Base-by-base conservation (phyloP, 2,329 filamentous ascomycete species). In the Albophoma yamanashiensis region DNA sequence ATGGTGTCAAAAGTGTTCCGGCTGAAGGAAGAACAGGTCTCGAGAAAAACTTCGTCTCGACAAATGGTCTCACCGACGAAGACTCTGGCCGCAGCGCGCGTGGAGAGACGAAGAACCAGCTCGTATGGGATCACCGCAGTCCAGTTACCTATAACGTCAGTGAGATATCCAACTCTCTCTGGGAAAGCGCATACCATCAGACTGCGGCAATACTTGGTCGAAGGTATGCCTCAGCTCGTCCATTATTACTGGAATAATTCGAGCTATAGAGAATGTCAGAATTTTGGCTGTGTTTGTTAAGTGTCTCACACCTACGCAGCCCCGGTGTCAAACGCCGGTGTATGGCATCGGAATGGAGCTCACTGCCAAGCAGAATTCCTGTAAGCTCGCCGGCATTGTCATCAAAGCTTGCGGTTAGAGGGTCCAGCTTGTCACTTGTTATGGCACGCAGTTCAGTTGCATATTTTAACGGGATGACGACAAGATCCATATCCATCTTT, bases 401-500 rank as follows among this genome's bases (percentile, higher is more conserved):
- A 12, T 62, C 61, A n/a, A 64, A 64, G 56, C 61, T 62, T n/a
- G 62, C 62, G 15, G 61, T 64, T 22, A 64, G 53, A 20, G 62
- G 56, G 22, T 64, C 62, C 0, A 64, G 58, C 40, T 62, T 62
- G 59, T 64, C 62, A 45, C 59, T 64, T 9, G 61, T 64, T 12
- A 64, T 39, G 15, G 59, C 53, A 7, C 62, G 57, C 15, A 64
- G 34, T 38, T 64, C 62, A 11, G 39, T 27, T 4, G 62, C 61
- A n/a, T 64, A 62, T 36, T 60, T 59, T 11, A 64, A 47, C 1
- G 62, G 62, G 50, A 64, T 58, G 15, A 64, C 53, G 38, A 62
- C 50, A 11, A 64, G 52, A 36, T 64, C 62, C 62, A 64, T 64
- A 40, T 64, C 62, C 62, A 64, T 62, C 36, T 61, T 64, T 6